phyloP scores from a whole-genome alignment of 768 basidiomycete species.

The Rhodotorula diobovata region DNA sequence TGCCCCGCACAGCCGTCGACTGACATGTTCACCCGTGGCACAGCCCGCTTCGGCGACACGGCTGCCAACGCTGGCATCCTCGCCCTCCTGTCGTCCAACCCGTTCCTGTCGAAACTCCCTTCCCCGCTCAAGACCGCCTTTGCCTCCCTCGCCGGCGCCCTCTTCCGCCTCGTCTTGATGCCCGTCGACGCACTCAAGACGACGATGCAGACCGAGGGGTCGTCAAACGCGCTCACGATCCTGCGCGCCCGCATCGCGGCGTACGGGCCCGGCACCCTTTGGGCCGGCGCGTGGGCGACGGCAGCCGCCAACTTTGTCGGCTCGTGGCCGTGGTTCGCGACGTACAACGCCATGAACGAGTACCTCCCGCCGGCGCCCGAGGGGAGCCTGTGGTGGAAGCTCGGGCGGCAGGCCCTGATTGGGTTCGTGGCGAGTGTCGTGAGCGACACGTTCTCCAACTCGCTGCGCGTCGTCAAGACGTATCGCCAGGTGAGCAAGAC shows the following conservation, averaged over 20 bases:
- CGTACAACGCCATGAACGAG: slow-evolving; percentile 36
- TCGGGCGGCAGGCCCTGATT: slow-evolving; percentile 77
- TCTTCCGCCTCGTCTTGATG: slow-evolving; percentile 83
- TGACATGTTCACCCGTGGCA: slow-evolving; percentile 37
- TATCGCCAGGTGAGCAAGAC: slow-evolving; percentile 86
- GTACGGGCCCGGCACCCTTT: slow-evolving; percentile 35
- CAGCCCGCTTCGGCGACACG: slow-evolving; percentile 79
- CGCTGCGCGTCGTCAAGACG: slow-evolving; percentile 86
- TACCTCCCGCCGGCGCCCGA: slow-evolving; percentile 50
- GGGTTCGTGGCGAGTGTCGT: slow-evolving; percentile 81
- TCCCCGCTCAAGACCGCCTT: slow-evolving; percentile 68
- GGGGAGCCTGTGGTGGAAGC: slow-evolving; percentile 55
- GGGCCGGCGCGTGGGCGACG: slow-evolving; percentile 41
- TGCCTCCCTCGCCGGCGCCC: slow-evolving; percentile 67
- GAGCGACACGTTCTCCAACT: slow-evolving; percentile 83
- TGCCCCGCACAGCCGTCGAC: neutral
- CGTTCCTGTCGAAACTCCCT: slow-evolving; percentile 64
- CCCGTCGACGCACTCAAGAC: slow-evolving; percentile 58
- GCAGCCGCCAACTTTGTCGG: slow-evolving; percentile 84
- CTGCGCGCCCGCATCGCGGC: slow-evolving; percentile 60
- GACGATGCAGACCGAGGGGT: slow-evolving; percentile 83
- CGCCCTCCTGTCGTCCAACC: slow-evolving; percentile 72
- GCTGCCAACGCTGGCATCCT: slow-evolving; percentile 89
- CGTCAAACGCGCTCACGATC: slow-evolving; percentile 51
- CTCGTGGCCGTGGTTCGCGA: slow-evolving; percentile 30